Percentiles rank a stretch among this genome's conserved stretches.
Evolutionary conservation across 2,329 filamentous ascomycete species (phyloP).

Genomic region (Mycocentrospora acerina): DNA sequence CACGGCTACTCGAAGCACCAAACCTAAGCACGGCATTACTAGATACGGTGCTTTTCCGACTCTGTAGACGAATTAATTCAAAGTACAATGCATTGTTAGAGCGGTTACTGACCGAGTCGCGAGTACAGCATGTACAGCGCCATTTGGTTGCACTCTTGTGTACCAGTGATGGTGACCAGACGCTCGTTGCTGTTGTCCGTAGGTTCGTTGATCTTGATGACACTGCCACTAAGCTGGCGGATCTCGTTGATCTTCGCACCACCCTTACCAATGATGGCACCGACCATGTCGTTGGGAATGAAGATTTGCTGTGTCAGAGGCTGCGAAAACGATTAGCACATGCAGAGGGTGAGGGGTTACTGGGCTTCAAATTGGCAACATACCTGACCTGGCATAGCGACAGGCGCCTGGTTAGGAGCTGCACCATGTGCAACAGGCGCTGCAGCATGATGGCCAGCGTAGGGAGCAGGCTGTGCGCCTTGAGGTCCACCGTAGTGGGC

Average conservation of each 20-base stretch:
- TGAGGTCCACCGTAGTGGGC: constrained; percentile 71
- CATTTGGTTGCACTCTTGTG: constrained; percentile 98
- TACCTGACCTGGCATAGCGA: constrained; percentile 62
- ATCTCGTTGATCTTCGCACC: constrained; percentile 99
- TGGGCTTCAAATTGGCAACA: constrained; percentile 34
- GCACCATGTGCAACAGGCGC: constrained; percentile 63
- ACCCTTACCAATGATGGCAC: constrained; percentile 97
- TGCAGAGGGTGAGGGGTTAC: neutral
- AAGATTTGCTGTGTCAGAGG: constrained; percentile 97
- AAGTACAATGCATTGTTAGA: neutral
- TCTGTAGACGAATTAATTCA: constrained; percentile 50
- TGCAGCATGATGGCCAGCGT: constrained; percentile 59
- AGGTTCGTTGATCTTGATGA: constrained; percentile 99
- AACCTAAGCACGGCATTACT: constrained; percentile 16
- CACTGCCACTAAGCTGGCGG: constrained; percentile 90
- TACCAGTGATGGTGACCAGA: constrained; percentile 94
- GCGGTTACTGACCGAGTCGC: constrained; percentile 71
- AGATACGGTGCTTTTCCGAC: constrained; percentile 75
- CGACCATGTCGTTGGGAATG: constrained; percentile 99
- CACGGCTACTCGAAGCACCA: neutral
- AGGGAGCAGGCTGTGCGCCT: constrained; percentile 66
- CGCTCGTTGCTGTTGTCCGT: constrained; percentile 99
- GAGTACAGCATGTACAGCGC: constrained; percentile 99
- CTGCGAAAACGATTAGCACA: constrained; percentile 3
- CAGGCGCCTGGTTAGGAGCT: constrained; percentile 68